A percentile compares a stretch with the other conserved stretches of the same genome.
phyloP scores from a whole-genome alignment of 208 protist genomes.

The Leptomonas seymouri region DNA sequence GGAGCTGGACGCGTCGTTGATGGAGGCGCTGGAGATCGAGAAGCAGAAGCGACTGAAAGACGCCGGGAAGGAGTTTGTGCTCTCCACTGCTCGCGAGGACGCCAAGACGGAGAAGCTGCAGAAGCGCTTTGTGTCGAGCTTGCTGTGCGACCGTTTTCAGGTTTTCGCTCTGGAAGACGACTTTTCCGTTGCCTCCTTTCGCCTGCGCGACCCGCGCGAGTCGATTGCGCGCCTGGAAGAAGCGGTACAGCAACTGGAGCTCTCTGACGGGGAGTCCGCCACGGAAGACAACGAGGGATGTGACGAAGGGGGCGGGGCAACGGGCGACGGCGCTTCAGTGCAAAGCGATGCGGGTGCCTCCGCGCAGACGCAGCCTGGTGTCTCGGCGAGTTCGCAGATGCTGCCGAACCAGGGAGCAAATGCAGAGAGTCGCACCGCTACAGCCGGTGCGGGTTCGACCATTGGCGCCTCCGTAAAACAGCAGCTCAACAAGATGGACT shows the following conservation, averaged over 20 bases:
- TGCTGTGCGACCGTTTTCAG: conserved; percentile 92
- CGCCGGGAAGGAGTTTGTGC: conserved; percentile 71
- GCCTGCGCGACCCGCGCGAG: conserved; percentile 69
- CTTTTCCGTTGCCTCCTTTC: conserved; percentile 89
- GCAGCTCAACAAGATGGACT: conserved; percentile 90
- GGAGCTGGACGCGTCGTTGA: conserved; percentile 88
- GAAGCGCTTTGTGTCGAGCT: conserved; percentile 83
- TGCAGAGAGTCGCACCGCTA: neutral
- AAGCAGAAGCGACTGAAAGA: conserved; percentile 69
- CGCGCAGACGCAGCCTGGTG: neutral
- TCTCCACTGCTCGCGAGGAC: conserved; percentile 81
- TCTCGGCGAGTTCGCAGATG: neutral
- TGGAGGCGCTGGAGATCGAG: conserved; percentile 67
- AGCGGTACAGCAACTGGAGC: conserved; percentile 72
- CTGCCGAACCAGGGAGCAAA: neutral
- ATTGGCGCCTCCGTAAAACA: conserved; percentile 77
- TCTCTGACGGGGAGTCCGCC: conserved; percentile 31
- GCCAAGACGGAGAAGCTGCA: conserved; percentile 91
- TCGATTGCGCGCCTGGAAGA: conserved; percentile 48
- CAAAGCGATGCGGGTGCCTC: neutral
- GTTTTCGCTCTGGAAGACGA: conserved; percentile 76
- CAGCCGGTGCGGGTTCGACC: conserved; percentile 5
- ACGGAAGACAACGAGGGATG: conserved; percentile 17
- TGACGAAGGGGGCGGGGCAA: conserved; percentile 11
- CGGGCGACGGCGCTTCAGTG: neutral